Percentiles rank a stretch among this genome's conserved stretches.
phyloP scores from a whole-genome alignment of 495 filamentous ascomycete species.

The Penicillium cataractarum region DNA sequence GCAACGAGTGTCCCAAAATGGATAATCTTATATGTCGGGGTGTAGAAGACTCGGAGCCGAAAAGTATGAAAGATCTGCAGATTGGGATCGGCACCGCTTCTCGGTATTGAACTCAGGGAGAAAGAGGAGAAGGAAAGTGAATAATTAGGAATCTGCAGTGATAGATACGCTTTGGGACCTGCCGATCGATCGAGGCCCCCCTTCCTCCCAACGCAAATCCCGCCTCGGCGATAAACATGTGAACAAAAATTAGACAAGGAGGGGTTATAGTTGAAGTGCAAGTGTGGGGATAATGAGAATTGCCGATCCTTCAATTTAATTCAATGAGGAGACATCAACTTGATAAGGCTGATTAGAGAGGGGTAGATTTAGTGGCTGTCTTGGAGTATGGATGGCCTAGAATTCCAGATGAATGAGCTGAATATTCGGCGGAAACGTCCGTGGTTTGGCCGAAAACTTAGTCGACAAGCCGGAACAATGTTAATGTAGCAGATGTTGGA shows the following conservation, averaged over 20 bases:
- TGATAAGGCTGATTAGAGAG: background rate
- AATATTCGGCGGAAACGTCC: background rate
- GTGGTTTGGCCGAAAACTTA: background rate
- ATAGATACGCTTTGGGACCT: background rate
- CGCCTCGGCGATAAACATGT: slow-evolving; percentile 7
- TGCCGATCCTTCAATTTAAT: background rate
- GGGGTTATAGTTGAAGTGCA: background rate
- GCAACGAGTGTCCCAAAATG: background rate
- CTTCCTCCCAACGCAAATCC: background rate
- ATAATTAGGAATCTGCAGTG: background rate
- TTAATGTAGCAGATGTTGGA: background rate
- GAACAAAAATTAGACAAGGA: background rate
- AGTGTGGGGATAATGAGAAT: background rate
- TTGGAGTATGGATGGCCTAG: background rate
- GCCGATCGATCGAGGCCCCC: background rate
- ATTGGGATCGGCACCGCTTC: slow-evolving; percentile 1
- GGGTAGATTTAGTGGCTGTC: background rate
- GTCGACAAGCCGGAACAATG: background rate
- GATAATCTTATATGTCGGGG: background rate
- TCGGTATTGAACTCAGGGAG: background rate
- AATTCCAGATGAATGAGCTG: background rate
- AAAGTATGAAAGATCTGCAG: background rate
- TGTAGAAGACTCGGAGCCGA: background rate
- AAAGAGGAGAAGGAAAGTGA: background rate
- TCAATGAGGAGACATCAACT: background rate